Conservation (phyloP, 1,139 yeast genomes). For the Nematodospora anomalae region DNA sequence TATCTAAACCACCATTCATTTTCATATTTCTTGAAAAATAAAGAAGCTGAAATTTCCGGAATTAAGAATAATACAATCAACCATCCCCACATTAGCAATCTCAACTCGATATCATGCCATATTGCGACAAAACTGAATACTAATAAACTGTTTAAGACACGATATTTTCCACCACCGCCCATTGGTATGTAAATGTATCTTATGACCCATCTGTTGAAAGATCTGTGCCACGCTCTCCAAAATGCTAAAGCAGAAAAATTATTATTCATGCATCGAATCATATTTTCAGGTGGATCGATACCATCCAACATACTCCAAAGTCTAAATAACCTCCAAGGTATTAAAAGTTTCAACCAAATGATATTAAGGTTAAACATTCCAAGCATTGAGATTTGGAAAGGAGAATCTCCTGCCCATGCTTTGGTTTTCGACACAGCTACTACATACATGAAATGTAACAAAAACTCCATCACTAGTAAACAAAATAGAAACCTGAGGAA, state of each 20-base stretch:
- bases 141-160: constrained; percentile 72
- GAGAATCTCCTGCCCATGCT: constrained; percentile 89
- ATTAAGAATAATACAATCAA: constrained; percentile 77
- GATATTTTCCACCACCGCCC: constrained; percentile 71
- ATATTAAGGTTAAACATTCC: constrained; percentile 87
- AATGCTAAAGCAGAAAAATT: constrained; percentile 90
- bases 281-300: constrained; percentile 95
- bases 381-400: constrained; percentile 92
- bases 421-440: constrained; percentile 87
- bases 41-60: constrained; percentile 81
- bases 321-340: constrained; percentile 96
- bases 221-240: constrained; percentile 99
- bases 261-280: constrained; percentile 94
- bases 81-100: constrained; percentile 94
- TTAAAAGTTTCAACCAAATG: constrained; percentile 86
- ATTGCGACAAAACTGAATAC: constrained; percentile 97
- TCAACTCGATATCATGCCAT: constrained; percentile 96
- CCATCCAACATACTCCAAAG: constrained; percentile 90
- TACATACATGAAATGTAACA: constrained; percentile 86
- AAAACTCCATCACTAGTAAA: constrained; percentile 80
- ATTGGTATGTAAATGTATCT: constrained; percentile 83
- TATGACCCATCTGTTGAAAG: constrained; percentile 86
- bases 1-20: constrained; percentile 74
- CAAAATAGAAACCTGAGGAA: constrained; percentile 70
- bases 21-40: constrained; percentile 40